Evolutionary conservation across 768 basidiomycete genomes (phyloP), one percentile per base, ranked within the genome.

Genomic region (Calocera cornea): DNA sequence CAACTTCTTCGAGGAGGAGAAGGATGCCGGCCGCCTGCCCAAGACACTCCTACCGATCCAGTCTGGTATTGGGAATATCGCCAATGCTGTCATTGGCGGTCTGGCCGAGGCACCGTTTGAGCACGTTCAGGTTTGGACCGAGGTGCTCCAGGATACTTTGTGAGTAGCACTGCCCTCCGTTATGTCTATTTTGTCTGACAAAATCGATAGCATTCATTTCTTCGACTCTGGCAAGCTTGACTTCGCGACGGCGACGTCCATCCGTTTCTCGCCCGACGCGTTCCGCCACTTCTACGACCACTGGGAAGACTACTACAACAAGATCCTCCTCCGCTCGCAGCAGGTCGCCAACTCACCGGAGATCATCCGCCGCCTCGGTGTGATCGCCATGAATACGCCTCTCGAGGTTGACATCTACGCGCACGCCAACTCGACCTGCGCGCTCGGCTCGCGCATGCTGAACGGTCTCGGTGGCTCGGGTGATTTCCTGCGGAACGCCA

Each of bases 201-300:
- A 3, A 2, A 10, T 8, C 8, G 34, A 63, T 12, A 64, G 34
- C 68, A 71, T 78, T 17, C 71, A 75, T 1, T 71, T 78, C n/a
- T 70, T 79, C 68, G 76, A 75, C 31, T 72, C 73, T 3, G 73
- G 73, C 40, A 74, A 77, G 64, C 72, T 78, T 24, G 75, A 75
- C 60, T 76, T 79, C 65, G 76, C 75, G 0, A 78, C 79, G 0
- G 79, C 76, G 17, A 75, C 74, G 24, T 75, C 74, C 29, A 74
- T 75, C 64, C 71, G 74, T 27, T 73, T 74, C 70, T 72, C 70
- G 22, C 72, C 73, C 38, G 71, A 70, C 10, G 69, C 66, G 2
- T 75, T 73, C 67, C 65, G 69, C 65, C 47, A 60, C 54, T 60
- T 60, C 54, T 60, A 60, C 54, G 31, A 16, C 2, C 65, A 74